Conservation (phyloP, 169 alveolate species). For the Plasmodium gonderi region DNA sequence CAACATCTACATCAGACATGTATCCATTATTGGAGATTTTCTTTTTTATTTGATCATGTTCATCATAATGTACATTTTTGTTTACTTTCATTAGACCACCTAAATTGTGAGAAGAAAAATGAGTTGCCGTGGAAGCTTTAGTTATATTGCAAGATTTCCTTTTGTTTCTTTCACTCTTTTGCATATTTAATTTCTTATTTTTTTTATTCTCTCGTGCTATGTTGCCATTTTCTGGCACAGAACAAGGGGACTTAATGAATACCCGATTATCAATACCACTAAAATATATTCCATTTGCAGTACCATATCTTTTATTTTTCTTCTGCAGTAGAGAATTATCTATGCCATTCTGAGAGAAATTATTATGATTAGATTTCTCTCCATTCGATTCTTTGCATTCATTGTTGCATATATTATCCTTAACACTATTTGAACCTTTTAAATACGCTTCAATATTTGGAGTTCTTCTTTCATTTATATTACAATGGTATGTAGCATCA, state of each 20-base stretch:
- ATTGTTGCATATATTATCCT: neutral
- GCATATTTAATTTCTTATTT: neutral
- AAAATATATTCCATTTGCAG: neutral
- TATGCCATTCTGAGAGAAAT: neutral
- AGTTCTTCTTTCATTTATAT: neutral
- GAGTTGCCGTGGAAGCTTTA: conserved; percentile 44
- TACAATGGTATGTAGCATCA: neutral
- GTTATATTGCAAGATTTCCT: conserved; percentile 17
- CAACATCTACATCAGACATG: neutral
- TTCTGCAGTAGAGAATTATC: neutral
- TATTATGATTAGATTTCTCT: neutral
- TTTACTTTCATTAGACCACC: conserved; percentile 3
- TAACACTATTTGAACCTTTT: neutral
- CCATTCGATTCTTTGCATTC: neutral
- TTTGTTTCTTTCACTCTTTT: neutral
- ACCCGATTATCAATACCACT: neutral
- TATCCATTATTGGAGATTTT: neutral
- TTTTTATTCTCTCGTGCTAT: neutral
- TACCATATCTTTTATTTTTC: neutral
- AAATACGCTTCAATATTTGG: neutral
- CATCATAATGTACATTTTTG: conserved; percentile 10
- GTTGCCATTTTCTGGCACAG: neutral
- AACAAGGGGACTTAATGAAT: neutral
- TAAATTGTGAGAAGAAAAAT: conserved; percentile 19
- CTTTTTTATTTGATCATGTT: neutral